These are phyloP conservation scores for Coemansia sp. DNA, from an alignment of 192 early-diverging fungal genomes.

Conservation along the genomic window DNA sequence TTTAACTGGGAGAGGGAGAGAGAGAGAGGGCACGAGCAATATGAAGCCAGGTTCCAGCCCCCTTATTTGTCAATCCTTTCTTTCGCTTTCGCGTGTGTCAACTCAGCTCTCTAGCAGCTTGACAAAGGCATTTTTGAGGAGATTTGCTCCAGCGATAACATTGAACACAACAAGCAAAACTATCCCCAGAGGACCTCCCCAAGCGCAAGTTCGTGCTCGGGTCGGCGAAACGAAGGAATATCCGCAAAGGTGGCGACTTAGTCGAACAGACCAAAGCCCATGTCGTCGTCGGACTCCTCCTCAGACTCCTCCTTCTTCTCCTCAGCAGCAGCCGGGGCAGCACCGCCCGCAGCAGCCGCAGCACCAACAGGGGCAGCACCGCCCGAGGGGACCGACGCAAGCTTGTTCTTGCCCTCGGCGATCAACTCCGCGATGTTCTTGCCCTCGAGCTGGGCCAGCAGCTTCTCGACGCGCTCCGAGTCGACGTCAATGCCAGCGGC, in stretches of 20 bases:
- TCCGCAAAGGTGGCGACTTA: no score
- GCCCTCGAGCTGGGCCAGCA: slow-evolving; percentile 79
- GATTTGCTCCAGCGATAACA: not conserved
- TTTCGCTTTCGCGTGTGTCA: no score
- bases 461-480: slow-evolving; percentile 67
- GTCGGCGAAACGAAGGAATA: no score
- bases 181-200: no score
- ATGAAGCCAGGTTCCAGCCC: not conserved
- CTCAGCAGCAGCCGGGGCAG: slow-evolving; percentile 59
- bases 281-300: slow-evolving; percentile 91
- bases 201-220: no score
- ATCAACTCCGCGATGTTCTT: slow-evolving; percentile 92
- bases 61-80: not conserved
- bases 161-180: not conserved
- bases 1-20: no score
- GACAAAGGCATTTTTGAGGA: not conserved
- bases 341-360: slow-evolving; percentile 63
- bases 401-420: slow-evolving; percentile 85
- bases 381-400: slow-evolving; percentile 90
- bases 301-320: slow-evolving; percentile 63
- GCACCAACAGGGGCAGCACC: slow-evolving; percentile 69
- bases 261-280: slow-evolving; percentile 98
- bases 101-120: no score
- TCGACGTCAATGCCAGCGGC: slow-evolving; percentile 93
- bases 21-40: no score